Evolutionary conservation across 2,329 filamentous ascomycete species (phyloP).

Genomic region (Epichloe aotearoae): DNA sequence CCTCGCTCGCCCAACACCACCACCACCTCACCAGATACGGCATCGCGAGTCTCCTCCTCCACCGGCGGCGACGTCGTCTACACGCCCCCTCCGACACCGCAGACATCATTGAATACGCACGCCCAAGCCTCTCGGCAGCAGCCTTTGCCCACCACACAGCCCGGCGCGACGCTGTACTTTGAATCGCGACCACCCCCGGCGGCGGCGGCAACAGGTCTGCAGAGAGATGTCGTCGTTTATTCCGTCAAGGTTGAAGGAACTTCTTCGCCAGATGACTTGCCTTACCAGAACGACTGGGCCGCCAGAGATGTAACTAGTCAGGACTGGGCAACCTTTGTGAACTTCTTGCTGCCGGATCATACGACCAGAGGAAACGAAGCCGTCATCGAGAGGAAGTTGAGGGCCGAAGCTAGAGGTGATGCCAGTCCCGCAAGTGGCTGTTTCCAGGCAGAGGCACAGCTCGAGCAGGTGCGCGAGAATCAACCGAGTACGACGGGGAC

Average conservation of each 20-base stretch:
- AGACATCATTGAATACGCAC: slow-evolving; percentile 13
- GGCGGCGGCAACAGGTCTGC: slow-evolving; percentile 2
- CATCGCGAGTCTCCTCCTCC: slow-evolving; percentile 26
- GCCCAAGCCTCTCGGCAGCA: neutral
- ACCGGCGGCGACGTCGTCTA: slow-evolving; percentile 30
- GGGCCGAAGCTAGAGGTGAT: slow-evolving; percentile 23
- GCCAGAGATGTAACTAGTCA: slow-evolving; percentile 32
- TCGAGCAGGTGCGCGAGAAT: slow-evolving; percentile 20
- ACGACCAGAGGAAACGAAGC: slow-evolving; percentile 29
- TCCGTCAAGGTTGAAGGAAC: slow-evolving; percentile 20
- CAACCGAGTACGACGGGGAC: slow-evolving; percentile 13
- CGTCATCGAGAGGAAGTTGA: slow-evolving; percentile 35
- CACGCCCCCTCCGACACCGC: slow-evolving; percentile 38
- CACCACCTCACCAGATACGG: slow-evolving; percentile 10
- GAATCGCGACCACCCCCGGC: slow-evolving; percentile 26
- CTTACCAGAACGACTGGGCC: slow-evolving; percentile 26
- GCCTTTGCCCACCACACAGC: slow-evolving; percentile 2
- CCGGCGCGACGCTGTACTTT: slow-evolving; percentile 27
- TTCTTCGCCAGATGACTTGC: slow-evolving; percentile 30
- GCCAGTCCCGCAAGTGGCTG: slow-evolving; percentile 12
- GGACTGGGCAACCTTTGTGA: slow-evolving; percentile 48
- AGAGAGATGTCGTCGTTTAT: slow-evolving; percentile 18
- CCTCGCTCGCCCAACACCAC: slow-evolving; percentile 12
- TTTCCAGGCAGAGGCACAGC: slow-evolving; percentile 27
- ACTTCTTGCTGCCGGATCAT: slow-evolving; percentile 40